Evolutionary conservation across 2,329 filamentous ascomycete species (phyloP).

Genomic region (Penicillium sp.): DNA sequence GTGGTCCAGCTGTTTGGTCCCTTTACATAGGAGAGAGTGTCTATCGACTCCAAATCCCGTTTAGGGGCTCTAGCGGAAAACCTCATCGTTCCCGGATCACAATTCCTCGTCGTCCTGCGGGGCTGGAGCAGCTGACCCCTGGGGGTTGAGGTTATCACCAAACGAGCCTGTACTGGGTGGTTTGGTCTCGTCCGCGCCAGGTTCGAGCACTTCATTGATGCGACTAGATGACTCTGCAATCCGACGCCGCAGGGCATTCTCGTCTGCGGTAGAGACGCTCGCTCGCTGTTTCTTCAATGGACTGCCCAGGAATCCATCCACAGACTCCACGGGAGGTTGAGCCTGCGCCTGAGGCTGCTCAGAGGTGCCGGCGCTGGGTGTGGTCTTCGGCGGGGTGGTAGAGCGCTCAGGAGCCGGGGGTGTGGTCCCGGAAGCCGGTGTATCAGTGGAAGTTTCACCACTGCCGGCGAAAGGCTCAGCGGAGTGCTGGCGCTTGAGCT

Average conservation of each 20-base stretch:
- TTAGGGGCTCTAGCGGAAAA: constrained; percentile 1
- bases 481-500: constrained; percentile 67
- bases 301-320: constrained; percentile 44
- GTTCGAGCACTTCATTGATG: constrained; percentile 38
- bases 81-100: constrained; percentile 12
- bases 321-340: constrained; percentile 23
- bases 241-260: constrained; percentile 40
- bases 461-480: constrained; percentile 52
- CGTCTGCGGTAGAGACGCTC: constrained; percentile 45
- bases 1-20: background rate
- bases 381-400: constrained; percentile 35
- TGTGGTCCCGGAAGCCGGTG: constrained; percentile 38
- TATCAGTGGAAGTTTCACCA: constrained; percentile 34
- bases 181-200: constrained; percentile 16
- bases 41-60: constrained; percentile 10
- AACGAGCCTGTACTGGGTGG: constrained; percentile 14
- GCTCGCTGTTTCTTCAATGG: constrained; percentile 49
- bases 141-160: constrained; percentile 20
- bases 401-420: constrained; percentile 36
- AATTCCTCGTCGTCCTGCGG: constrained; percentile 32
- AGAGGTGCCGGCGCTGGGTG: constrained; percentile 16
- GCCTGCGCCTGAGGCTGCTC: constrained; percentile 14
- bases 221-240: constrained; percentile 40
- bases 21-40: constrained; percentile 3
- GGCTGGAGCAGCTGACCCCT: constrained; percentile 5